Percentiles rank a stretch among this genome's conserved stretches.
These are phyloP conservation scores for Myriosclerotinia duriaeana DNA, from an alignment of 2,329 filamentous ascomycete genomes.

Conservation along the genomic window DNA sequence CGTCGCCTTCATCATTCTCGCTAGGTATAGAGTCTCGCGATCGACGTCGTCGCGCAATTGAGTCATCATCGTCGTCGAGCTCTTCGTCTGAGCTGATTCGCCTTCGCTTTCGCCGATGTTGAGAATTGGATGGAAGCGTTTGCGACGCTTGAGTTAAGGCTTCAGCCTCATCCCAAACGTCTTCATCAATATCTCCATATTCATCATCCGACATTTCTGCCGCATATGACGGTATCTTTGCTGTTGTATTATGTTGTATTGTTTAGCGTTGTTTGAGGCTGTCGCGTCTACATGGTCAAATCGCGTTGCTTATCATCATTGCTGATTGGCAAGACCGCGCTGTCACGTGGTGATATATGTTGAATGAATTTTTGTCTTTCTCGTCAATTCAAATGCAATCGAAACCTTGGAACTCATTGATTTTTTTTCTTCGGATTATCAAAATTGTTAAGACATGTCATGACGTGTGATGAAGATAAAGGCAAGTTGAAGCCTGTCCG, in stretches of 20 bases:
- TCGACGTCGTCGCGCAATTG: constrained; percentile 20
- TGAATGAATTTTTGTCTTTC: not conserved
- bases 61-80: not conserved
- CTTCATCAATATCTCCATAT: constrained; percentile 24
- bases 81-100: constrained; percentile 14
- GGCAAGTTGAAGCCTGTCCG: too few species aligned
- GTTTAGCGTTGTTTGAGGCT: not conserved
- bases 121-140: constrained; percentile 17
- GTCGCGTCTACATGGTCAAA: constrained; percentile 7
- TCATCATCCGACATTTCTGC: constrained; percentile 23
- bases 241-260: not conserved
- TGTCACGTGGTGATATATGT: not conserved
- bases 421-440: too few species aligned
- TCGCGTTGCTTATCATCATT: constrained; percentile 18
- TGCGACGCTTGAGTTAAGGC: constrained; percentile 24
- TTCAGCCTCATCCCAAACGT: constrained; percentile 22
- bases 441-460: too few species aligned
- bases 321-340: constrained; percentile 12
- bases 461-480: too few species aligned
- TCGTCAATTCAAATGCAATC: not conserved
- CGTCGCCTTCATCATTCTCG: constrained; percentile 31
- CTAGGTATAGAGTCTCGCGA: constrained; percentile 26
- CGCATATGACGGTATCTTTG: not conserved
- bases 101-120: constrained; percentile 22
- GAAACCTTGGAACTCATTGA: not conserved